These are phyloP conservation scores for Talaromyces piceae DNA, from an alignment of 2,329 filamentous ascomycete genomes.

Conservation along the genomic window DNA sequence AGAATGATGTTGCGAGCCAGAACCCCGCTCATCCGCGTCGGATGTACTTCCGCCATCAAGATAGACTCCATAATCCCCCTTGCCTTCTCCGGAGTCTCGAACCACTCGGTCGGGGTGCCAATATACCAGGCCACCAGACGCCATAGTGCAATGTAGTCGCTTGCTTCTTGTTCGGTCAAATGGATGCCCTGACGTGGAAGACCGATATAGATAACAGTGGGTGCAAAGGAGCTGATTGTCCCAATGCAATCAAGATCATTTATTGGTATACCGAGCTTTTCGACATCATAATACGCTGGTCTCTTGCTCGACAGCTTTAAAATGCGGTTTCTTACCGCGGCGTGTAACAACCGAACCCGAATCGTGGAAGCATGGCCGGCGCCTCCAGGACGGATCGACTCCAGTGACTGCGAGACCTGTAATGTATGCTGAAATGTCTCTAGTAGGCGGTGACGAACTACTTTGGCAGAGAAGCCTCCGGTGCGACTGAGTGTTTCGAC, in stretches of 20 bases:
- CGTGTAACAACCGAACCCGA: slow-evolving; percentile 62
- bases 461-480: slow-evolving; percentile 63
- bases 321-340: slow-evolving; percentile 59
- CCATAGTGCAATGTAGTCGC: slow-evolving; percentile 69
- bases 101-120: slow-evolving; percentile 57
- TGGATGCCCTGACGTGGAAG: slow-evolving; percentile 67
- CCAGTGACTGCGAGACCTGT: slow-evolving; percentile 59
- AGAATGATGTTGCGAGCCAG: slow-evolving; percentile 70
- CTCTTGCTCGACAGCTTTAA: slow-evolving; percentile 49
- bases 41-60: slow-evolving; percentile 58
- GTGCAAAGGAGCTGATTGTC: slow-evolving; percentile 64
- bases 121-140: slow-evolving; percentile 65
- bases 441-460: slow-evolving; percentile 58
- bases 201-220: slow-evolving; percentile 59
- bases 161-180: slow-evolving; percentile 53
- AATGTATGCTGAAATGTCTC: slow-evolving; percentile 72
- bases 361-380: slow-evolving; percentile 58
- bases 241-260: slow-evolving; percentile 69
- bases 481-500: slow-evolving; percentile 68
- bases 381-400: slow-evolving; percentile 61
- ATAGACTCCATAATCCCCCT: slow-evolving; percentile 61
- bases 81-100: slow-evolving; percentile 50
- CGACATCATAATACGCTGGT: slow-evolving; percentile 56
- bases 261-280: slow-evolving; percentile 57
- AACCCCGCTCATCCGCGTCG: slow-evolving; percentile 54